Evolutionary conservation across 352 stramenopile genomes (phyloP), one percentile per base, ranked within the genome.

Genomic region (Globisporangium cylindrosporum): DNA sequence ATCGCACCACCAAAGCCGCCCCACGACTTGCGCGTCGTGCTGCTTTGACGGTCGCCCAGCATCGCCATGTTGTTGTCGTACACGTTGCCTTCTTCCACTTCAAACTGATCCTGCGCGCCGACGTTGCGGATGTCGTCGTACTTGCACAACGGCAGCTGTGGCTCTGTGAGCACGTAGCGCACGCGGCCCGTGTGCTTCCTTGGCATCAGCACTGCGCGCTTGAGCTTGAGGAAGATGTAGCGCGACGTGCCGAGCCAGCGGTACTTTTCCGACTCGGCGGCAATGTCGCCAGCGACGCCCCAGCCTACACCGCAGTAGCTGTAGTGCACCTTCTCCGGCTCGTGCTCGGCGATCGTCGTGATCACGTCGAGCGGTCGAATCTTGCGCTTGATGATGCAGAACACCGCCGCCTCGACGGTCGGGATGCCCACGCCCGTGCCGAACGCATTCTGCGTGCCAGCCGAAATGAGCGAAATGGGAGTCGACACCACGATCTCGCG

Each of bases 321-420:
- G 74, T 90, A 94, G 59, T 92, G 84, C 48, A 94, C 82, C 12
- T 79, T 77, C n/a, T 77, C 70, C 3, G 78, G 82, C 0, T 90
- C 78, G n/a, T 85, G 75, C 46, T 82, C 73, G 12, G 82, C 76
- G 6, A 78, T 69, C 12, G 81, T 77, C n/a, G 86, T 92, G 72
- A 91, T 82, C 36, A 93, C 86, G 58, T 93, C 86, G 22, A 93
- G 71, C 29, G 86, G 86, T 0, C 86, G 83, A 70, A 93, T 89
- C 72, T 93, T 93, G 62, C 83, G 83, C 75, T 93, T 93, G 59
- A 93, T 73, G 51, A 93, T 93, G 78, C 86, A 93, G 68, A 88
- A 93, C 20, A 93, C 72, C 5, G 86, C 81, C 20, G 86, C 76
- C 55, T 85, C 79, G 43, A 86, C 68, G 4, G 86, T 92, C 0